Evolutionary conservation across 208 protist genomes (phyloP), one percentile per base, ranked within the genome.

Genomic region (Acanthamoeba royreba): DNA sequence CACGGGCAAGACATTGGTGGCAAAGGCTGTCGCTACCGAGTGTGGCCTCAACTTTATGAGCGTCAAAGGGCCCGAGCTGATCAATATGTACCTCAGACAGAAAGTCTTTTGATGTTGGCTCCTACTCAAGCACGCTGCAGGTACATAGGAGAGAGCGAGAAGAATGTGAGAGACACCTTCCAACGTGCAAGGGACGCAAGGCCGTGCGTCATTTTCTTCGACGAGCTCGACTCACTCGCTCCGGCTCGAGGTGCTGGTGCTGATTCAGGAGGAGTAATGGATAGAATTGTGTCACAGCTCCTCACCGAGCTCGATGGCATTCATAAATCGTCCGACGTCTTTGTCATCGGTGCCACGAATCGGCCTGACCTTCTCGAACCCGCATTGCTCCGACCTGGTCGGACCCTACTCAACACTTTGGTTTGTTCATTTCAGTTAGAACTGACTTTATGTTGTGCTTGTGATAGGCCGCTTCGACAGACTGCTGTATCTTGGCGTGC

Each of bases 141-240:
- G 69, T 98, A 97, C 83, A 95, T 98, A 45, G 97, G 97, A 52
- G 97, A 98, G 66, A 95, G 89, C 52, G 97, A 98, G 89, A 96
- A 96, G 74, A 98, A 98, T 46, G 96, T 98, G 19, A 91, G 97
- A 52, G 94, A 97, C 31, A 92, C 97, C 28, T 98, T 98, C 77
- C 35, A 38, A 35, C n/a, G 92, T 35, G 96, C 96, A 11, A 43
- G 96, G 40, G 85, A 96, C 43, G 94, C 97, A 0, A 91, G 86
- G 8, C 97, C 97, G 52, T 98, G 97, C 72, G 95, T 98, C 38
- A 95, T 98, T 25, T 98, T 98, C 94, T 98, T 98, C 55, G 97
- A 98, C 94, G 97, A 98, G 88, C 46, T 98, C 4, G 97, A 98
- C 94, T 97, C 97, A 0, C 46, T 98, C 1, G 97, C 97, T 9